These are phyloP conservation scores for Rutstroemia sp. DNA, from an alignment of 2,329 filamentous ascomycete species.

Conservation along the genomic window DNA sequence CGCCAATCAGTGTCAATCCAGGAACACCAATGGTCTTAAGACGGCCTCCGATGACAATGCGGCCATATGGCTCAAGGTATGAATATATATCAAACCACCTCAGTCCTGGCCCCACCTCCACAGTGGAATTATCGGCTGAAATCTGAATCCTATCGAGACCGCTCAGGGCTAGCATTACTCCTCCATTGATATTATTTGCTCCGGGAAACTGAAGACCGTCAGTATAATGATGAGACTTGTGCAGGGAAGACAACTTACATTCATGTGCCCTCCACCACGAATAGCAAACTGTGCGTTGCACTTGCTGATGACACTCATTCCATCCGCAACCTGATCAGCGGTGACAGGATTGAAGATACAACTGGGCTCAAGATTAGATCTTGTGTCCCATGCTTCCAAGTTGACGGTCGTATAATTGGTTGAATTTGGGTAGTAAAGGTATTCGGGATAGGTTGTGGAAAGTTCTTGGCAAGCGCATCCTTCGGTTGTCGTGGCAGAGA, in stretches of 20 bases:
- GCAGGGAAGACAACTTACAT: background rate
- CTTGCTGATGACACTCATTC: conserved; percentile 12
- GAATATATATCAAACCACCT: conserved; percentile 29
- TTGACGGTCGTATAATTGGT: background rate
- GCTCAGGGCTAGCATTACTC: conserved; percentile 42
- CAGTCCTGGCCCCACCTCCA: conserved; percentile 31
- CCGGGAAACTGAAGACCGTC: conserved; percentile 30
- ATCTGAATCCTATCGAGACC: conserved; percentile 23
- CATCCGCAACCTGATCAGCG: conserved; percentile 13
- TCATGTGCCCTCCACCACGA: conserved; percentile 21
- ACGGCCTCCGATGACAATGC: conserved; percentile 14
- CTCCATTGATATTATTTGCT: conserved; percentile 42
- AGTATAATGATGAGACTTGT: background rate
- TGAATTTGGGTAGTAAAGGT: background rate
- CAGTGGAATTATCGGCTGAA: conserved; percentile 24
- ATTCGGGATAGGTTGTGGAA: background rate
- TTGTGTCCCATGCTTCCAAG: background rate
- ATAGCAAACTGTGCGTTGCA: conserved; percentile 21
- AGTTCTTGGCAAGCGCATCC: conserved; percentile 3
- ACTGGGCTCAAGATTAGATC: background rate
- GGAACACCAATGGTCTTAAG: conserved; percentile 16
- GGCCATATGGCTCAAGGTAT: conserved; percentile 9
- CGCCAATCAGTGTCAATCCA: conserved; percentile 19
- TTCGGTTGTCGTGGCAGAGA: background rate
- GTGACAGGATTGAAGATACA: conserved; percentile 1